phyloP scores from a whole-genome alignment of 257 asterid genomes.

The Solanum bukasovii region DNA sequence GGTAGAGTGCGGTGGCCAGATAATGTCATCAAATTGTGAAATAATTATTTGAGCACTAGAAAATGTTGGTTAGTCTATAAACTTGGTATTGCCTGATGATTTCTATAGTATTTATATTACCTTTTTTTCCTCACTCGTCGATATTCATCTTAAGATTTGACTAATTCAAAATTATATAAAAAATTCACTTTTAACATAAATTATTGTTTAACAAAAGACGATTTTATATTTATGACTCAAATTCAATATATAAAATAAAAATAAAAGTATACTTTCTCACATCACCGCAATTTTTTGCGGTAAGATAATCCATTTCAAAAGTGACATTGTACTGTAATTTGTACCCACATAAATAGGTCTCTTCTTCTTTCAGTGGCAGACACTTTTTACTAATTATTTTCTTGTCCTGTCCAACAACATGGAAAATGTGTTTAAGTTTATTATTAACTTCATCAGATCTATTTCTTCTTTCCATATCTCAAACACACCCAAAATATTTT shows the following conservation, averaged over 20 bases:
- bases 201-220: no score
- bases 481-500: background rate
- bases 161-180: no score
- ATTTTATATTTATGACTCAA: no score
- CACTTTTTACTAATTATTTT: background rate
- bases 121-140: no score
- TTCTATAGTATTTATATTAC: background rate
- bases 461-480: background rate
- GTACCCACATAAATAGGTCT: background rate
- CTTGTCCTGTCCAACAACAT: background rate
- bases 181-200: no score
- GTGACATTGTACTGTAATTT: background rate
- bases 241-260: no score
- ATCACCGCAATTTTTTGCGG: no score
- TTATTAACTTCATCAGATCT: background rate
- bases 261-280: no score
- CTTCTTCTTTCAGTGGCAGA: background rate
- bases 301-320: background rate
- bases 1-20: background rate
- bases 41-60: background rate
- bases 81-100: background rate
- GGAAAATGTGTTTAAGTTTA: background rate
- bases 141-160: no score
- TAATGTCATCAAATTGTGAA: background rate
- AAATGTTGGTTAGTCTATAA: background rate